Evolutionary conservation across 805 yeast genomes (phyloP).

Genomic region (Hanseniaspora occidentalis): DNA sequence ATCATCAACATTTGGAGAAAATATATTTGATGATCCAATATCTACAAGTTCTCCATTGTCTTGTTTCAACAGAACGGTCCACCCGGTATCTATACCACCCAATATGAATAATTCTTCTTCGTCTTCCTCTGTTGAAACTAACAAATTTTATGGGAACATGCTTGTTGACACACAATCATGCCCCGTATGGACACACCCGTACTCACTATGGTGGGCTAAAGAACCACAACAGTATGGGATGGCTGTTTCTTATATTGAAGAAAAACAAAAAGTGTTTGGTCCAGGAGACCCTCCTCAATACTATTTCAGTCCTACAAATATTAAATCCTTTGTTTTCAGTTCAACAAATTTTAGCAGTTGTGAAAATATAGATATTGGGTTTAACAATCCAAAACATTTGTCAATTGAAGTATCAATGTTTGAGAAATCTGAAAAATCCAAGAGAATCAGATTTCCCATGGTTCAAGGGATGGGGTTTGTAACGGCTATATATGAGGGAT

Average conservation of each 20-base stretch:
- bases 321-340: conserved; percentile 44
- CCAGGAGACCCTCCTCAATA: conserved; percentile 44
- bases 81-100: conserved; percentile 19
- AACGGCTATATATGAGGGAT: conserved; percentile 46
- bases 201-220: conserved; percentile 55
- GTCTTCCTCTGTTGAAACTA: conserved; percentile 45
- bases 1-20: conserved; percentile 25
- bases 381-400: conserved; percentile 22
- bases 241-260: conserved; percentile 52
- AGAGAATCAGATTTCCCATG: conserved; percentile 41
- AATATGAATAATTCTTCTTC: conserved; percentile 11
- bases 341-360: conserved; percentile 29
- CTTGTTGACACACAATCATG: conserved; percentile 51
- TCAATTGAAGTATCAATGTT: conserved; percentile 21
- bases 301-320: conserved; percentile 56
- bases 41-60: conserved; percentile 32
- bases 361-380: conserved; percentile 13
- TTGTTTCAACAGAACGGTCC: conserved; percentile 24
- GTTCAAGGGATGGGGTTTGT: conserved; percentile 79
- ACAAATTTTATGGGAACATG: conserved; percentile 68
- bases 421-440: conserved; percentile 18
- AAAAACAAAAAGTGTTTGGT: conserved; percentile 54
- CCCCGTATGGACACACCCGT: conserved; percentile 77
- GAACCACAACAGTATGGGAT: conserved; percentile 40
- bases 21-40: conserved; percentile 20